Conservation (phyloP, 768 basidiomycete species). For the Dioszegia crocea region DNA sequence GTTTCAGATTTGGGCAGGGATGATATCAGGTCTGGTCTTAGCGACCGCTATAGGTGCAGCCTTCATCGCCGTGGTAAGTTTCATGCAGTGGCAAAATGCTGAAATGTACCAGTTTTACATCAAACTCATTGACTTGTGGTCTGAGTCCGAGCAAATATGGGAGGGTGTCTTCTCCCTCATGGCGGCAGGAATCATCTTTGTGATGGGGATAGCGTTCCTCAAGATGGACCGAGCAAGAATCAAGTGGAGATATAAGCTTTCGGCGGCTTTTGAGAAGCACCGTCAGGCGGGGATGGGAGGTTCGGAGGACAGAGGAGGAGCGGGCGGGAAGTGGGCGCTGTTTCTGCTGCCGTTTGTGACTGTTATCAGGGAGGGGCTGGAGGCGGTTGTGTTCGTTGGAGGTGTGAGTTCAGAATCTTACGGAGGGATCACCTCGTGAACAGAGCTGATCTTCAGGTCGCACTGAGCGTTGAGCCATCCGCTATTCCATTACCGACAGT, state of each 20-base stretch:
- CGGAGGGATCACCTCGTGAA: background rate
- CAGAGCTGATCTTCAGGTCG: constrained; percentile 52
- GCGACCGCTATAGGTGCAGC: constrained; percentile 81
- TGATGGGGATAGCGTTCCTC: constrained; percentile 91
- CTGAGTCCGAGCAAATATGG: constrained; percentile 81
- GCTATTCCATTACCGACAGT: constrained; percentile 89
- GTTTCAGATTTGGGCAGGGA: constrained; percentile 70
- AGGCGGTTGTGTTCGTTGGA: constrained; percentile 89
- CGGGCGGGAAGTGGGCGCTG: constrained; percentile 70
- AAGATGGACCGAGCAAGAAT: constrained; percentile 89
- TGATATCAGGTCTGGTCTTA: constrained; percentile 67
- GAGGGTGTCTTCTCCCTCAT: constrained; percentile 64
- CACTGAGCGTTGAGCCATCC: constrained; percentile 72
- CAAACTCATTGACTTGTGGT: constrained; percentile 76
- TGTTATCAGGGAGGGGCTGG: constrained; percentile 88
- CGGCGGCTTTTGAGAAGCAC: constrained; percentile 61
- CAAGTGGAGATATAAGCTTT: constrained; percentile 91
- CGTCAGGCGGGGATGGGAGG: constrained; percentile 10
- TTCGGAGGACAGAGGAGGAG: constrained; percentile 51
- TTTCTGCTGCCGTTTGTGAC: constrained; percentile 88
- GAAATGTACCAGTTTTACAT: constrained; percentile 69
- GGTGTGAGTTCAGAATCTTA: constrained; percentile 55
- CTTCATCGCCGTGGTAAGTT: constrained; percentile 70
- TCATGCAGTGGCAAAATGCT: background rate
- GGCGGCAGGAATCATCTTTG: constrained; percentile 68